Evolutionary conservation across 768 basidiomycete species (phyloP).

Genomic region (Tricholomella constricta): DNA sequence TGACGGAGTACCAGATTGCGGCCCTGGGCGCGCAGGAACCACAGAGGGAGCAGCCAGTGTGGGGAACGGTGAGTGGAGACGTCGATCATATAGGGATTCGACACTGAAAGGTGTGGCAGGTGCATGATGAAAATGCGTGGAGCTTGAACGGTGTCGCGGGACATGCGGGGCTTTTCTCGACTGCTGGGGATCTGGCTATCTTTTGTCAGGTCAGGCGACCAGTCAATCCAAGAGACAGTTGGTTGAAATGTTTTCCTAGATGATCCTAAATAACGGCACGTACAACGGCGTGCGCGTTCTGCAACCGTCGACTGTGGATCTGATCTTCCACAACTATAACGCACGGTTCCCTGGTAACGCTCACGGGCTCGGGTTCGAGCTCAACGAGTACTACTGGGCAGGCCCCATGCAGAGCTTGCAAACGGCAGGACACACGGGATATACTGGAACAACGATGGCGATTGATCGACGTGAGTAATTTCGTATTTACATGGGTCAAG

Average conservation of each 20-base stretch:
- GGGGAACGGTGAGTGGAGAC: constrained; percentile 30
- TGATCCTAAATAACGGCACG: constrained; percentile 32
- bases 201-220: constrained; percentile 28
- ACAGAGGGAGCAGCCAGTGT: constrained; percentile 25
- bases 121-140: constrained; percentile 33
- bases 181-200: constrained; percentile 25
- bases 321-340: constrained; percentile 30
- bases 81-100: no score
- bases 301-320: constrained; percentile 26
- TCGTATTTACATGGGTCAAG: not conserved
- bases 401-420: constrained; percentile 28
- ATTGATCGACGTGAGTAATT: constrained; percentile 27
- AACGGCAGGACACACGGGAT: constrained; percentile 31
- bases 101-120: no score
- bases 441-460: constrained; percentile 27
- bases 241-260: constrained; percentile 14
- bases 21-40: constrained; percentile 23
- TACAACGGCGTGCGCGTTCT: constrained; percentile 24
- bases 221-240: no score
- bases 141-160: constrained; percentile 28
- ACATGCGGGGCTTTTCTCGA: constrained; percentile 31
- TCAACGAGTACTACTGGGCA: constrained; percentile 30
- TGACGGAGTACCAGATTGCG: constrained; percentile 27
- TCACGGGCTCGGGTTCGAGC: constrained; percentile 29
- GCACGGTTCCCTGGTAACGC: constrained; percentile 27